Evolutionary conservation across 768 basidiomycete species (phyloP).

Genomic region (Neoboletus brunneissimus): DNA sequence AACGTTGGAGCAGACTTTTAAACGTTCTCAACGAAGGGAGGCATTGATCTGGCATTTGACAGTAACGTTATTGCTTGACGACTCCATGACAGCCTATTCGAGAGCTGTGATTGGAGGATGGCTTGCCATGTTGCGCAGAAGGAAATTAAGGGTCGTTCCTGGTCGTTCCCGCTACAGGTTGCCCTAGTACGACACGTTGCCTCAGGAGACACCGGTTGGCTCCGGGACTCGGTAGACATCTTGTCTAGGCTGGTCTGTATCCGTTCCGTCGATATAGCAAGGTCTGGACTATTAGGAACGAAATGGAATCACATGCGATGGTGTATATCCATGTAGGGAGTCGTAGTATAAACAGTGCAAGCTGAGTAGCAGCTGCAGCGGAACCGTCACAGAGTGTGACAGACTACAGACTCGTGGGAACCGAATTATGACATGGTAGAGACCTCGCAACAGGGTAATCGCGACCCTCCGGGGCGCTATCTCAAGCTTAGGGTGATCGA

Average conservation of each 20-base stretch:
- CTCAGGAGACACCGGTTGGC: not conserved
- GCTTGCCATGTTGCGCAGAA: not conserved
- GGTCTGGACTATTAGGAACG: not conserved
- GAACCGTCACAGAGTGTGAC: too few relatives aligned
- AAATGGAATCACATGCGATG: not conserved
- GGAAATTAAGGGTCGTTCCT: not conserved
- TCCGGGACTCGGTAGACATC: not conserved
- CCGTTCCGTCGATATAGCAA: not conserved
- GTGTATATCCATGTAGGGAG: not conserved
- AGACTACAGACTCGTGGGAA: not conserved
- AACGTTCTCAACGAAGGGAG: not conserved
- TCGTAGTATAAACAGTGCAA: not conserved
- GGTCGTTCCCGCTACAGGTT: not conserved
- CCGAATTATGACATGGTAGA: not conserved
- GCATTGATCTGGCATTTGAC: not conserved
- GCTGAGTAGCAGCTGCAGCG: not conserved
- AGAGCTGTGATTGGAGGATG: not conserved
- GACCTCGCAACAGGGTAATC: not conserved
- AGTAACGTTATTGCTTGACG: constrained; percentile 4
- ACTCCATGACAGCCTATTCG: not conserved
- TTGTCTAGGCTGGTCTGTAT: not conserved
- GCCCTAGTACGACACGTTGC: not conserved
- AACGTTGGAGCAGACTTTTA: constrained; percentile 18
- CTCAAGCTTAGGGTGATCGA: constrained; percentile 3
- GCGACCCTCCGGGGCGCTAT: not conserved